Evolutionary conservation across 2,329 filamentous ascomycete species (phyloP).

Genomic region (Aschersonia sp.): DNA sequence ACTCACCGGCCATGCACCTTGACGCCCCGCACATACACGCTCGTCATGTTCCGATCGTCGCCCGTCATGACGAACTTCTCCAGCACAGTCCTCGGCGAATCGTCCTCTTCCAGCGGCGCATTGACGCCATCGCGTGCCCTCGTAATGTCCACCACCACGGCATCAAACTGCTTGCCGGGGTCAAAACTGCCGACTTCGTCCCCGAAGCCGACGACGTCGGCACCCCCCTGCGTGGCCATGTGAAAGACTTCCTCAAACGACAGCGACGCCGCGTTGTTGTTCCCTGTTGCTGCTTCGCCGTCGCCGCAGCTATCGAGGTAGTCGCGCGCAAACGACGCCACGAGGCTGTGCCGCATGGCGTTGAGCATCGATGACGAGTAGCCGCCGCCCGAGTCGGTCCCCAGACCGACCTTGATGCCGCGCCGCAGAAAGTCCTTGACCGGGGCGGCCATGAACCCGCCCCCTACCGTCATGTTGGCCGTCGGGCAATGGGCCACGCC

Average conservation of each 20-base stretch:
- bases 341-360: conserved; percentile 41
- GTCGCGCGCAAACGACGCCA: conserved; percentile 35
- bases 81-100: conserved; percentile 30
- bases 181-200: conserved; percentile 40
- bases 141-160: conserved; percentile 30
- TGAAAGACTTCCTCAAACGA: conserved; percentile 40
- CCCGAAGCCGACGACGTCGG: conserved; percentile 39
- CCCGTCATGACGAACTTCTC: conserved; percentile 54
- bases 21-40: conserved; percentile 38
- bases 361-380: conserved; percentile 46
- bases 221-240: conserved; percentile 46
- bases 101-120: conserved; percentile 35
- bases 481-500: conserved; percentile 52
- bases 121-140: conserved; percentile 24
- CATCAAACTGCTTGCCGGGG: conserved; percentile 49
- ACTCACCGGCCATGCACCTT: conserved; percentile 7
- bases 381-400: conserved; percentile 50
- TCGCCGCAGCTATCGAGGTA: conserved; percentile 24
- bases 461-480: conserved; percentile 47
- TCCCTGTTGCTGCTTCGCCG: conserved; percentile 6
- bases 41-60: conserved; percentile 44
- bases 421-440: conserved; percentile 40
- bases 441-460: conserved; percentile 47
- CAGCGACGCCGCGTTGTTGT: conserved; percentile 24
- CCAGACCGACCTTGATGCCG: conserved; percentile 51